Evolutionary conservation across 2,329 filamentous ascomycete genomes (phyloP), one percentile per base, ranked within the genome.

Genomic region (Truncatella angustata): DNA sequence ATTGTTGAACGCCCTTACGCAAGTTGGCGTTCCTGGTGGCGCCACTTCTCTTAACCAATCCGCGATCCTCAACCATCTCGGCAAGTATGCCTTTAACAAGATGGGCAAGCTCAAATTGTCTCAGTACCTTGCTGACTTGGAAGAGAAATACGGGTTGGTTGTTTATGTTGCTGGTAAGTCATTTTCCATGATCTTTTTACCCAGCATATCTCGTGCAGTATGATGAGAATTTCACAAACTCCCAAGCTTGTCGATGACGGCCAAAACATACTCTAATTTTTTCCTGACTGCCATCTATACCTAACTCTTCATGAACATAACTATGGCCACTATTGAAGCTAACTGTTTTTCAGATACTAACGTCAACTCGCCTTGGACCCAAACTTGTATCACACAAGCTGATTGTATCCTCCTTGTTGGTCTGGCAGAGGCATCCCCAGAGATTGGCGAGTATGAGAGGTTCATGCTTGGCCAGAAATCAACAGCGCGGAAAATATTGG

Each of bases 391-490:
- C 58, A 88, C 88, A 14, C 94, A 99, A 70, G 94, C 94, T 2
- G 94, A 99, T 70, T 97, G 92, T 60, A 97, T 99, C 57, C 78
- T 99, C 6, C 78, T 99, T 7, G 91, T 99, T 24, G 94, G 91
- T 1, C 74, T 97, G 12, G 94, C 92, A 1, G 94, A 97, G 66
- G 87, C 88, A 1, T 96, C 92, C 3, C 88, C 94, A 0, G 86
- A 82, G 40, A 94, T 97, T 58, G 94, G 94, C 37, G 95, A 99
- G 67, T 99, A 97, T 60, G 94, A 99, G 68, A 84, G 94, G 3
- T 97, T 99, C 67, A 82, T 99, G 64, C 80, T 99, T 14, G 95
- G 94, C 1, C 97, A 96, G 78, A 97, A 99, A 70, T 97, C 93
- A 0, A 99, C 94, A 0, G 93, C 94, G 0, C 82, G 93, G 47